Evolutionary conservation across 768 basidiomycete genomes (phyloP), one percentile per base, ranked within the genome.

Genomic region (Strobilomyces dryophilus): DNA sequence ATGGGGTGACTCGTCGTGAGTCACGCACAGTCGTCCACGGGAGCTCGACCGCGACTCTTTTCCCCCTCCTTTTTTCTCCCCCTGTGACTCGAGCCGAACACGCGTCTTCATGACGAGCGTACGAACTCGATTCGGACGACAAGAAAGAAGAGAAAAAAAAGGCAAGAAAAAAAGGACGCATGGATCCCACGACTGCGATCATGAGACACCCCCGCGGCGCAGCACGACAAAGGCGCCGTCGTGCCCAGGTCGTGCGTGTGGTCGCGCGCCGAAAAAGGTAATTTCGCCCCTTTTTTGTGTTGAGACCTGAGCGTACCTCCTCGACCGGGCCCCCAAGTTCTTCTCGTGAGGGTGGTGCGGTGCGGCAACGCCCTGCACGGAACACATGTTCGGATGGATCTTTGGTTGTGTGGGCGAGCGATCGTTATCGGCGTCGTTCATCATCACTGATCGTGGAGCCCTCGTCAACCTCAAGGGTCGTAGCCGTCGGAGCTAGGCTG

Each of bases 271-370:
- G 40, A 46, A 67, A 84, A 85, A 73, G 82, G 83, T 68, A 93
- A 92, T 73, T 85, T 89, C 64, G 83, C 92, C 17, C 78, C 63
- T 49, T 48, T 46, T 78, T 66, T 92, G 91, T 66, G 89, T 90
- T 11, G 95, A 58, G 90, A 83, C 56, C 95, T 95, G 0, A 89
- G 85, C 6, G 9, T 20, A 87, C 84, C 71, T 6, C 7, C 29
- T 9, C 8, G 29, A 9, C 29, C 7, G 29, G 8, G 29, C 29
- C 29, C 8, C 29, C 29, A 6, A 29, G 29, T 6, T 29, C 29
- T 9, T 9, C 29, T 29, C 9, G 24, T 29, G 29, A 29, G 7
- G 29, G 21, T n/a, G 9, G 40, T 41, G 40, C 10, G 39, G 39
- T 40, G 18, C 8, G 20, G 20, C 24, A 14, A 17, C 14, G 24